phyloP scores from a whole-genome alignment of 768 basidiomycete genomes.

The Tricholoma matsutake region DNA sequence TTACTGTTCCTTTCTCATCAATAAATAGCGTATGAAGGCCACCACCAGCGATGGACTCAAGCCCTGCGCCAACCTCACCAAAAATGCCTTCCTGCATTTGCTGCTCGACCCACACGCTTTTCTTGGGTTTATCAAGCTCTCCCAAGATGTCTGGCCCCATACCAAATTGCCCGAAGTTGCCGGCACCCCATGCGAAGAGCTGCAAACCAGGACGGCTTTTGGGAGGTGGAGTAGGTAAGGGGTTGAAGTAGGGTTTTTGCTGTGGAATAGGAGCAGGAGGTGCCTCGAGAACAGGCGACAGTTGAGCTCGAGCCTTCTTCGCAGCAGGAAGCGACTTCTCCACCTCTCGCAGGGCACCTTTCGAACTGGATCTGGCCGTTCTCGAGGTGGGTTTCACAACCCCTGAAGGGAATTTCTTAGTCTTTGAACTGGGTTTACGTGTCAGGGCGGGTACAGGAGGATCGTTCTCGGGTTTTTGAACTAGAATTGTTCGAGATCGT shows the following conservation, averaged over 20 bases:
- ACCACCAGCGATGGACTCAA: slow-evolving; percentile 78
- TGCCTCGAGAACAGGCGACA: slow-evolving; percentile 27
- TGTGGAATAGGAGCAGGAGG: slow-evolving; percentile 35
- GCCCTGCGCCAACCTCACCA: slow-evolving; percentile 70
- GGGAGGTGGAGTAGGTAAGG: slow-evolving; percentile 56
- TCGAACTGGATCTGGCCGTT: slow-evolving; percentile 19
- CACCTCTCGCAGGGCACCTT: slow-evolving; percentile 22
- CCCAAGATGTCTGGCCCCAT: slow-evolving; percentile 73
- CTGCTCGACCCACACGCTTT: slow-evolving; percentile 74
- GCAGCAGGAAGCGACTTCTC: background rate
- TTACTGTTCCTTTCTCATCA: slow-evolving; percentile 85
- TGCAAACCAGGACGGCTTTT: slow-evolving; percentile 63
- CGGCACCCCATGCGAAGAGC: slow-evolving; percentile 87
- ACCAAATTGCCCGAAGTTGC: slow-evolving; percentile 95
- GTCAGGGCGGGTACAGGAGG: slow-evolving; percentile 28
- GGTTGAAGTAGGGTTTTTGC: slow-evolving; percentile 58
- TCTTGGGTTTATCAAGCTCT: slow-evolving; percentile 74
- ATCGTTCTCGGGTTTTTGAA: slow-evolving; percentile 43
- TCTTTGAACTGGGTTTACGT: slow-evolving; percentile 16
- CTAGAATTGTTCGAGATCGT: slow-evolving; percentile 38
- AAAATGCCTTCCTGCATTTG: slow-evolving; percentile 70
- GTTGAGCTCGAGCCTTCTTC: slow-evolving; percentile 14
- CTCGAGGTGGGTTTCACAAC: slow-evolving; percentile 13
- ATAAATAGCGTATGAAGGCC: slow-evolving; percentile 89
- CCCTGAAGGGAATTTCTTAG: slow-evolving; percentile 15